A percentile compares a stretch with the other conserved stretches of the same genome.
phyloP scores from a whole-genome alignment of 768 basidiomycete species.

The Termitomyces sp. region DNA sequence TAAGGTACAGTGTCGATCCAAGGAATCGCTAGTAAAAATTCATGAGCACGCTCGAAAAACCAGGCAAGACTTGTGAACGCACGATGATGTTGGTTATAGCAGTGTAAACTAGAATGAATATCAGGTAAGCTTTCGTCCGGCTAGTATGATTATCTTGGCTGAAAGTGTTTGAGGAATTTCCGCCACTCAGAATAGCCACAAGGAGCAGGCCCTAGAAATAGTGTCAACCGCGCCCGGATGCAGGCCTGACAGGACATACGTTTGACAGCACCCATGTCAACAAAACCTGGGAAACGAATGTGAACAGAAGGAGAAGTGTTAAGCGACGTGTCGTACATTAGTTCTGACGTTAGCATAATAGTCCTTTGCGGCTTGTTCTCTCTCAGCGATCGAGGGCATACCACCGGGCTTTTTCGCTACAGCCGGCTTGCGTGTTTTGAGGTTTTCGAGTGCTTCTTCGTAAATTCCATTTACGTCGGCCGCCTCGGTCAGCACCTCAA shows the following conservation, averaged over 20 bases:
- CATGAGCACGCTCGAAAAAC: not conserved
- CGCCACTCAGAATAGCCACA: constrained; percentile 62
- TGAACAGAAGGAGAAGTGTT: not conserved
- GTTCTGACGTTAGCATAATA: constrained; percentile 89
- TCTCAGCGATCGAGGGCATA: constrained; percentile 48
- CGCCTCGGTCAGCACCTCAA: constrained; percentile 79
- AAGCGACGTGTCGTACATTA: constrained; percentile 44
- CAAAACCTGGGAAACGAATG: constrained; percentile 42
- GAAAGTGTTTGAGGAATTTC: constrained; percentile 59
- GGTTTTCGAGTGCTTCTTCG: constrained; percentile 75
- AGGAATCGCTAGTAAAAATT: constrained; percentile 21
- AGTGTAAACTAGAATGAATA: constrained; percentile 78
- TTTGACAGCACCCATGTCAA: constrained; percentile 84
- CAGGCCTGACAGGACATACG: constrained; percentile 36
- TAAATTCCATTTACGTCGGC: constrained; percentile 84
- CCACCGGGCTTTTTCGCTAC: constrained; percentile 23
- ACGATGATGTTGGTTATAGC: constrained; percentile 71
- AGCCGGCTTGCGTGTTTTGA: constrained; percentile 49
- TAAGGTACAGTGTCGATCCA: constrained; percentile 28
- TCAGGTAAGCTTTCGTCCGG: constrained; percentile 70
- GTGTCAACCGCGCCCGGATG: not conserved
- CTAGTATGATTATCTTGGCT: constrained; percentile 40
- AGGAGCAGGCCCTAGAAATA: constrained; percentile 61
- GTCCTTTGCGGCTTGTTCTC: constrained; percentile 72
- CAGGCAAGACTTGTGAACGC: constrained; percentile 17